These are phyloP conservation scores for Neofusicoccum umdonicola DNA, from an alignment of 2,329 filamentous ascomycete species.

Conservation along the genomic window DNA sequence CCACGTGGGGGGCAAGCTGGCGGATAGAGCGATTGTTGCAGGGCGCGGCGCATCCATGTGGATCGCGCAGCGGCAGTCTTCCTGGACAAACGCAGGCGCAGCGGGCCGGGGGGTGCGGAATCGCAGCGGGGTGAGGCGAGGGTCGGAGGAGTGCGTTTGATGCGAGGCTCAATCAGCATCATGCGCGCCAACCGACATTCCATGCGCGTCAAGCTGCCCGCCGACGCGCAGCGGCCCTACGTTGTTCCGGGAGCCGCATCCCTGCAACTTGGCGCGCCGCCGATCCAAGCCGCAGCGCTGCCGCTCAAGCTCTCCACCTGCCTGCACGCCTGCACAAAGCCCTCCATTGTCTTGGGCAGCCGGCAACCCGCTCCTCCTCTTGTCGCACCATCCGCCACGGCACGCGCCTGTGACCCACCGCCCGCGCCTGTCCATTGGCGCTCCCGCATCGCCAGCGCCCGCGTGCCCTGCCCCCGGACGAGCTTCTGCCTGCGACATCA, in stretches of 20 bases:
- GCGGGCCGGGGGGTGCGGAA: not conserved
- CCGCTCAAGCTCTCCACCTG: not conserved
- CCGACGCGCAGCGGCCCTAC: not conserved
- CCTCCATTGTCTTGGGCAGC: not conserved
- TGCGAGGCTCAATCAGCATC: not conserved
- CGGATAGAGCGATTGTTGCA: not conserved
- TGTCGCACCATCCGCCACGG: not conserved
- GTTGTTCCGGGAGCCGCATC: not conserved
- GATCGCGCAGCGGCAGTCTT: not conserved
- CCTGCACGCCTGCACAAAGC: not conserved
- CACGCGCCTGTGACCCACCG: not conserved
- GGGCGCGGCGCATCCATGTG: not conserved
- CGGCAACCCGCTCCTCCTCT: not conserved
- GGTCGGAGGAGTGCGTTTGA: not conserved
- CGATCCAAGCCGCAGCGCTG: conserved; percentile 1
- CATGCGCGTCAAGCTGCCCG: not conserved
- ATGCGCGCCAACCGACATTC: not conserved
- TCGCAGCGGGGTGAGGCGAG: not conserved
- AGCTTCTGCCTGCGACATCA: conserved; percentile 8
- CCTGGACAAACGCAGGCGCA: not conserved
- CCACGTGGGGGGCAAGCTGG: conserved; percentile 2
- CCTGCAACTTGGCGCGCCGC: not conserved
- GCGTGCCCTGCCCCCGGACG: not conserved
- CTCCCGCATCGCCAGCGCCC: not conserved
- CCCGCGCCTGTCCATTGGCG: not conserved